Evolutionary conservation across 306 rosid genomes (phyloP).

Genomic region (Fagus sylvatica): DNA sequence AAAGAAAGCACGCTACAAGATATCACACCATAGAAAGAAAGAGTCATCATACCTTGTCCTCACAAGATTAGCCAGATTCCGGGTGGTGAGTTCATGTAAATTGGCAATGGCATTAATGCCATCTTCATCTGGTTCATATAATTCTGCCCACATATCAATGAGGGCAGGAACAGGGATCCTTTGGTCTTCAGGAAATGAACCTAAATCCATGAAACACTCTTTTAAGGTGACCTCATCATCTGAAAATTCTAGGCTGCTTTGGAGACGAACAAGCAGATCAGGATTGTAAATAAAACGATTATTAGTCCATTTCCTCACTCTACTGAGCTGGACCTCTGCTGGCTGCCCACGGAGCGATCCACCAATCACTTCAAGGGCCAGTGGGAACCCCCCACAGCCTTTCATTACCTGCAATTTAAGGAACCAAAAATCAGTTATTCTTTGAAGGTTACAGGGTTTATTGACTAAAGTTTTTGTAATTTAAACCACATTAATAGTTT

Average conservation of each 20-base stretch:
- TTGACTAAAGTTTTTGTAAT: background rate
- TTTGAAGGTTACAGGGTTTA: too few relatives aligned
- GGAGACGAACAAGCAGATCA: background rate
- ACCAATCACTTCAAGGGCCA: slow-evolving; percentile 46
- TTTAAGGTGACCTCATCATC: too few relatives aligned
- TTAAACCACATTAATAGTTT: background rate
- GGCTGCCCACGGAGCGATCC: slow-evolving; percentile 37
- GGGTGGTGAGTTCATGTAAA: background rate
- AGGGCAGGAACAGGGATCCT: background rate
- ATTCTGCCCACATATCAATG: background rate
- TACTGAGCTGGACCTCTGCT: slow-evolving; percentile 34
- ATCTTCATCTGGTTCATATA: background rate
- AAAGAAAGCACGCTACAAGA: too few relatives aligned
- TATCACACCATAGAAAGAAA: too few relatives aligned
- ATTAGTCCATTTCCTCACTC: slow-evolving; percentile 26
- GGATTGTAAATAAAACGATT: slow-evolving; percentile 45
- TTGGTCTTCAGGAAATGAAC: background rate
- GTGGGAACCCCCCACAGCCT: slow-evolving; percentile 49
- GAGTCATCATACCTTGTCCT: too few relatives aligned
- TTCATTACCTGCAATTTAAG: slow-evolving; percentile 42
- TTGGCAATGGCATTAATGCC: background rate
- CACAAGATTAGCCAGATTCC: background rate
- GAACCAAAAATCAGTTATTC: slow-evolving; percentile 5
- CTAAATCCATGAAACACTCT: too few relatives aligned
- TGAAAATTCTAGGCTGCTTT: too few relatives aligned